Evolutionary conservation across 768 basidiomycete species (phyloP).

Genomic region (Infundibulicybe gibba): DNA sequence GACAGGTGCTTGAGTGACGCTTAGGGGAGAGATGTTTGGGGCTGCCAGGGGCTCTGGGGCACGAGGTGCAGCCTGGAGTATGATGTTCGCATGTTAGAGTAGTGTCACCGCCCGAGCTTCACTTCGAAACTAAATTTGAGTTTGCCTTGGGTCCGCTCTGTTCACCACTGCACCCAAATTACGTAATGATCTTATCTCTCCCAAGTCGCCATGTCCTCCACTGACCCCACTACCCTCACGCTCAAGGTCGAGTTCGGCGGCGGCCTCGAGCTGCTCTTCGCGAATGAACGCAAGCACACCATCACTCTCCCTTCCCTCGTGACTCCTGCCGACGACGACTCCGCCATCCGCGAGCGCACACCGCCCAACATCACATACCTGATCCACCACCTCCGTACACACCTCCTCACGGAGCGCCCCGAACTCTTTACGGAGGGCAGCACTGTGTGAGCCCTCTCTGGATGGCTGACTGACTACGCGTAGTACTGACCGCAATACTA

Average conservation of each 20-base stretch:
- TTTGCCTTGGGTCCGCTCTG: no score
- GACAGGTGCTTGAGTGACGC: no score
- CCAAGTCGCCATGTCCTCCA: neutral
- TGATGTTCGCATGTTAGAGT: no score
- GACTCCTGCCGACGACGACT: conserved; percentile 28
- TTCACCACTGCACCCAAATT: no score
- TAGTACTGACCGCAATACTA: conserved; percentile 25
- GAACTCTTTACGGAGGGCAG: conserved; percentile 88
- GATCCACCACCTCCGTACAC: conserved; percentile 72
- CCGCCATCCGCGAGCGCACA: conserved; percentile 22
- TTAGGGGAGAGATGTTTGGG: no score
- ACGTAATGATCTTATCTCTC: neutral
- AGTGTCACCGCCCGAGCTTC: no score
- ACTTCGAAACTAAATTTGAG: no score
- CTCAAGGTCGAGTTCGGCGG: conserved; percentile 79
- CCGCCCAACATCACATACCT: conserved; percentile 70
- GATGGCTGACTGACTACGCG: neutral
- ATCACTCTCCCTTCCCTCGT: conserved; percentile 51
- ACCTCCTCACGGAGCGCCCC: conserved; percentile 76
- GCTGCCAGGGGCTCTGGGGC: no score
- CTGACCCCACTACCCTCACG: conserved; percentile 17
- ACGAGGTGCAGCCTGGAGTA: no score
- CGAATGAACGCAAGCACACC: conserved; percentile 57
- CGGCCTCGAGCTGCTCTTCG: conserved; percentile 84
- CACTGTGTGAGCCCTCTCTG: conserved; percentile 64